Base-by-base conservation (phyloP, 305 asterid species). In the Plantago coronopus region DNA sequence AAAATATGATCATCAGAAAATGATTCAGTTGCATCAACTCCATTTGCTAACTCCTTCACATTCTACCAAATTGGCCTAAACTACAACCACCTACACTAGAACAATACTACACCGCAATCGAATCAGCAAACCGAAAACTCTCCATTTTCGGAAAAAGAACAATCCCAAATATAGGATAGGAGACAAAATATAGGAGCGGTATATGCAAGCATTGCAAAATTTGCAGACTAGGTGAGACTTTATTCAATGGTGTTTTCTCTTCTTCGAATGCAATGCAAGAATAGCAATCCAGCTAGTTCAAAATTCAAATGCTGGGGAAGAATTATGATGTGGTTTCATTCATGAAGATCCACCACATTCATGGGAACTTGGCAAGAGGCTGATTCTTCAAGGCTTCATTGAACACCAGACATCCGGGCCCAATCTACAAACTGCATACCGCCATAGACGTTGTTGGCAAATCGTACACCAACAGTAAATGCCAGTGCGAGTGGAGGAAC, bases 401-500 rank as follows among this genome's bases (percentile, higher is more conserved):
- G 96, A 61, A 86, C 96, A 5, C 96, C 96, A 9, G 82, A 76
- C 87, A 76, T 74, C 75, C 95, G 74, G 13, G 97, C 96, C 96
- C 97, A 89, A 48, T 89, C 97, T 0, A 89, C 96, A 12, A 90
- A 90, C 90, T 90, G 94, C 97, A 90, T 87, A 59, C 97, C 97
- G 21, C 95, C 96, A 12, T 85, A 89, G 17, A 89, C 81, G 61
- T 87, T 89, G 75, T 89, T 90, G 74, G 91, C 89, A 46, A 87
- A 90, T 53, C 96, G 80, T 18, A 87, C 89, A 17, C 95, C 97
- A 25, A 87, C 93, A 1, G 97, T 91, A 46, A 87, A 91, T 13
- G 95, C 95, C 91, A 88, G 61, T 23, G 98, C 90, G 54, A 83
- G 84, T 1, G 85, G 83, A 3, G 96, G 95, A 64, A 79, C 69